Evolutionary conservation across 2,329 filamentous ascomycete species (phyloP).

Genomic region (Diaporthe aspalathi): DNA sequence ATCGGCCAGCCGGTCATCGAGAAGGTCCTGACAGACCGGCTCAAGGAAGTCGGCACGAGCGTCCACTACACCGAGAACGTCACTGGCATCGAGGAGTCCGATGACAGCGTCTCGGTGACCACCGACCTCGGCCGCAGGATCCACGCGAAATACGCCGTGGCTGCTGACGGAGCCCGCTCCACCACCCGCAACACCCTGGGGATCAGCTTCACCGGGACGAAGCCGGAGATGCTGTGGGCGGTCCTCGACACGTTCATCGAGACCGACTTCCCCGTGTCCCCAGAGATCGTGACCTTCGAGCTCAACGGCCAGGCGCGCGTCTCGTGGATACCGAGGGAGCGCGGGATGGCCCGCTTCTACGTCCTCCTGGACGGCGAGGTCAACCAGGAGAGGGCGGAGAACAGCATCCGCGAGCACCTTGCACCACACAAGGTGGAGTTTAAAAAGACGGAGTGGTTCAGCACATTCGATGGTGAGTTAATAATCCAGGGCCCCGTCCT

Average conservation of each 20-base stretch:
- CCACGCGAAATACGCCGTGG: slow-evolving; percentile 57
- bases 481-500: too few species aligned
- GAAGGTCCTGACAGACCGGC: slow-evolving; percentile 49
- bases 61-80: slow-evolving; percentile 55
- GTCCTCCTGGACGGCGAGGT: slow-evolving; percentile 57
- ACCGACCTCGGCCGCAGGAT: slow-evolving; percentile 50
- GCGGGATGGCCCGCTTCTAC: slow-evolving; percentile 60
- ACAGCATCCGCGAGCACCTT: slow-evolving; percentile 57
- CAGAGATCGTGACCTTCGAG: slow-evolving; percentile 61
- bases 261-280: slow-evolving; percentile 58
- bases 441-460: slow-evolving; percentile 60
- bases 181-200: slow-evolving; percentile 55
- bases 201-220: slow-evolving; percentile 57
- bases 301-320: slow-evolving; percentile 58
- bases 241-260: slow-evolving; percentile 61
- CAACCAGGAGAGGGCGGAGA: slow-evolving; percentile 52
- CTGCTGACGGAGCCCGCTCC: slow-evolving; percentile 64
- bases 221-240: slow-evolving; percentile 62
- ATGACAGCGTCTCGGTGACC: slow-evolving; percentile 42
- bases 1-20: slow-evolving; percentile 61
- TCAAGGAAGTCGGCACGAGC: slow-evolving; percentile 43
- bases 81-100: slow-evolving; percentile 45
- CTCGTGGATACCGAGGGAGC: slow-evolving; percentile 61
- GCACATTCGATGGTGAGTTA: slow-evolving; percentile 58
- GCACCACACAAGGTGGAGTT: slow-evolving; percentile 57